Evolutionary conservation across 768 basidiomycete genomes (phyloP), one percentile per base, ranked within the genome.

Genomic region (Tricholoma saponaceum): DNA sequence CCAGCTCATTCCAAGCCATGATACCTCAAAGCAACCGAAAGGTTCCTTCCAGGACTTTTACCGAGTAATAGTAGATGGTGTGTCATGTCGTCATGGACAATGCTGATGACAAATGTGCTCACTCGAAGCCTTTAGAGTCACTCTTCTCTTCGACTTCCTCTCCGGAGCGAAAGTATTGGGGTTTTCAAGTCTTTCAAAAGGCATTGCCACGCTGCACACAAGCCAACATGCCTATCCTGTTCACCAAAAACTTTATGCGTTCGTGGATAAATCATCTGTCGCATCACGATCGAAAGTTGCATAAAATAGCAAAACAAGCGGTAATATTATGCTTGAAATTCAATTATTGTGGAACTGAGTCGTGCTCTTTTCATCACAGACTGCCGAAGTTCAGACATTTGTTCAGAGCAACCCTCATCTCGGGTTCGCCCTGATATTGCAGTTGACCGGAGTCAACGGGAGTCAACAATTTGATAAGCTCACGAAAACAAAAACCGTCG

Each of bases 191-290:
- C 18, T 91, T 98, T 73, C 83, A 87, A 65, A 88, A 84, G 61
- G 85, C 92, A 7, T 75, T 97, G 41, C 80, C 83, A 14, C 84
- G 85, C 35, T 80, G 92, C 28, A 76, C 80, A 14, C 71, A 83
- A 16, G 72, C 81, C 46, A 87, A 84, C 54, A 77, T 96, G 64
- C 89, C 92, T 0, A 86, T 92, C 81, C 77, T 98, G 32, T 95
- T 99, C 70, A 95, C 92, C 18, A 89, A 88, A 65, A 95, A 97
- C 69, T 91, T 97, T 66, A 95, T 98, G 90, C 87, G 94, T 35
- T 88, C 89, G 35, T 96, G 95, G 92, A 95, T 96, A 58, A 96
- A 96, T 68, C 95, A 98, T 70, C 79, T 99, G 20, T 90, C 92
- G 0, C 87, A 91, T 54, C 80, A 80, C 46, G 95, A 98, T 70